Percentiles rank a stretch among this genome's conserved stretches.
Evolutionary conservation across 345 rosid species (phyloP).

Genomic region (Lumnitzera littorea): DNA sequence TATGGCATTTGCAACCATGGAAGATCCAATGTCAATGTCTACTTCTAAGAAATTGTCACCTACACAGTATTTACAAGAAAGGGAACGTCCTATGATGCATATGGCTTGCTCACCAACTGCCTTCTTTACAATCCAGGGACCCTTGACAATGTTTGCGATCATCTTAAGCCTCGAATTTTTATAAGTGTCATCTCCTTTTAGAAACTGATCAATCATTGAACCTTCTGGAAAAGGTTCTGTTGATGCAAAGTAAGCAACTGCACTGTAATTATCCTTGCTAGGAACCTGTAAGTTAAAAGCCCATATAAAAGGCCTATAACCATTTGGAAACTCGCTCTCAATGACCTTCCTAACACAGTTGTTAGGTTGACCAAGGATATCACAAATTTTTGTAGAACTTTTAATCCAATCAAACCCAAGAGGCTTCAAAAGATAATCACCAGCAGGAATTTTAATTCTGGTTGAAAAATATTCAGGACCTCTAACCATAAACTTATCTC

Average conservation of each 20-base stretch:
- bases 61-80: conserved; percentile 50
- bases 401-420: conserved; percentile 88
- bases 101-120: conserved; percentile 99
- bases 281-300: conserved; percentile 94
- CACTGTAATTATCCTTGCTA: conserved; percentile 81
- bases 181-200: conserved; percentile 69
- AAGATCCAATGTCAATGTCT: conserved; percentile 94
- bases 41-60: conserved; percentile 58
- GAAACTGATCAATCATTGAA: conserved; percentile 61
- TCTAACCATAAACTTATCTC: conserved; percentile 69
- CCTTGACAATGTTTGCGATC: conserved; percentile 90
- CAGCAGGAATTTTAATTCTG: conserved; percentile 69
- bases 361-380: conserved; percentile 44
- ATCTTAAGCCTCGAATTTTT: conserved; percentile 78
- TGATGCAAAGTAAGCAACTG: conserved; percentile 71
- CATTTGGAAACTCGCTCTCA: conserved; percentile 40
- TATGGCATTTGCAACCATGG: conserved; percentile 91
- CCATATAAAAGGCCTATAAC: conserved; percentile 82
- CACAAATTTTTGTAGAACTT: conserved; percentile 53
- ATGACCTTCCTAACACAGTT: conserved; percentile 57
- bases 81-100: conserved; percentile 82
- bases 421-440: conserved; percentile 67
- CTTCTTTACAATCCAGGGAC: conserved; percentile 94
- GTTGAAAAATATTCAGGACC: conserved; percentile 76
- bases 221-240: conserved; percentile 59